These are phyloP conservation scores for Claviceps africana DNA, from an alignment of 2,329 filamentous ascomycete species.

Conservation along the genomic window DNA sequence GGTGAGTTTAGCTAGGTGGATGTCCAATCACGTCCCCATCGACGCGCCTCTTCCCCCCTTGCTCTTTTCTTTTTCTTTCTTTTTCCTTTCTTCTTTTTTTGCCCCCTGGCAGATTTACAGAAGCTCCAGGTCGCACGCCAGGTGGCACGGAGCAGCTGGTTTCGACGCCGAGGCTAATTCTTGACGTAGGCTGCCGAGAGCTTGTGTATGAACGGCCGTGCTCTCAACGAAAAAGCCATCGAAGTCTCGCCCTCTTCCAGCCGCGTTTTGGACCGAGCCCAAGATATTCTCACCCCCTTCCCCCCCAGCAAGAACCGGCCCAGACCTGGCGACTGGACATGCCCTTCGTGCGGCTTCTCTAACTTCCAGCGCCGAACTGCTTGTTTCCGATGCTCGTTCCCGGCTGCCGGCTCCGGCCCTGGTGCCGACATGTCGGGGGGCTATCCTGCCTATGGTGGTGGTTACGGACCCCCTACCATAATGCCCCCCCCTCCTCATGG, in stretches of 20 bases:
- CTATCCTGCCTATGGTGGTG: slow-evolving; percentile 51
- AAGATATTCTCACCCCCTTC: slow-evolving; percentile 92
- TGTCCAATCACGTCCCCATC: too few relatives aligned
- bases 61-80: background rate
- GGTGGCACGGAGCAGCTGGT: too few relatives aligned
- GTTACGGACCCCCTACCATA: slow-evolving; percentile 60
- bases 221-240: slow-evolving; percentile 96
- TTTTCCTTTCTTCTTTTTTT: background rate
- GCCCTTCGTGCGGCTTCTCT: slow-evolving; percentile 94
- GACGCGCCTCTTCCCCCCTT: too few relatives aligned
- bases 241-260: slow-evolving; percentile 97
- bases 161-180: background rate
- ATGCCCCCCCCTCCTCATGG: slow-evolving; percentile 68
- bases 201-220: slow-evolving; percentile 97
- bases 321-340: slow-evolving; percentile 95
- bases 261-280: slow-evolving; percentile 85
- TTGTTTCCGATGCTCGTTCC: slow-evolving; percentile 98
- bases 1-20: slow-evolving; percentile 40
- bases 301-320: slow-evolving; percentile 97
- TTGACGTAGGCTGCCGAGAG: slow-evolving; percentile 71
- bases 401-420: slow-evolving; percentile 72
- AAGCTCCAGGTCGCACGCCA: background rate
- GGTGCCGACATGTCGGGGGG: slow-evolving; percentile 46
- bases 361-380: slow-evolving; percentile 98
- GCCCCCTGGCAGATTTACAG: background rate